These are phyloP conservation scores for Metarhizium anisopliae DNA, from an alignment of 2,329 filamentous ascomycete genomes.

Conservation along the genomic window DNA sequence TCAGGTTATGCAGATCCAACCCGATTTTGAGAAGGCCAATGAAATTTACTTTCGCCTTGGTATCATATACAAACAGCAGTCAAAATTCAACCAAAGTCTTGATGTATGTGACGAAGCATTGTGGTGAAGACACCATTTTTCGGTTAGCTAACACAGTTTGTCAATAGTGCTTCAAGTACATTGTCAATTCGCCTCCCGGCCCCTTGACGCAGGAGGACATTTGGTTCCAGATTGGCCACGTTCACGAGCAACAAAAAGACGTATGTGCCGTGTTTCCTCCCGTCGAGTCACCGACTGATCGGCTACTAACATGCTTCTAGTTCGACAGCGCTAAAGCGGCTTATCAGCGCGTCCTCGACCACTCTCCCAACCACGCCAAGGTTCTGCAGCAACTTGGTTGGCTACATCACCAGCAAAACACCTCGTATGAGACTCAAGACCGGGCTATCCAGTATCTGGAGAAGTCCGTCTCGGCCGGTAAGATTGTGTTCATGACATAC, in stretches of 20 bases:
- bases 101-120: conserved; percentile 54
- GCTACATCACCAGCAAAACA: conserved; percentile 95
- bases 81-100: conserved; percentile 84
- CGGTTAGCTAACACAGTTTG: not conserved
- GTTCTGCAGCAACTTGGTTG: conserved; percentile 96
- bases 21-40: conserved; percentile 95
- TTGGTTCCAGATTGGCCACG: conserved; percentile 99
- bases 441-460: conserved; percentile 94
- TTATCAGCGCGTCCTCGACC: conserved; percentile 86
- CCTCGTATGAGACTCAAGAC: conserved; percentile 84
- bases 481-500: conserved; percentile 21
- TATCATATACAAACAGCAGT: conserved; percentile 99
- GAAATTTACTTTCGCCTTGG: conserved; percentile 97
- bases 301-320: conserved; percentile 38
- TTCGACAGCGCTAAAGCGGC: conserved; percentile 89
- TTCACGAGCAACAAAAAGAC: conserved; percentile 98
- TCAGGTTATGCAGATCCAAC: conserved; percentile 97
- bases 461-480: conserved; percentile 89
- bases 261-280: conserved; percentile 43
- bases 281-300: conserved; percentile 23
- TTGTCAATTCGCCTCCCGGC: conserved; percentile 83
- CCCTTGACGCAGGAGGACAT: conserved; percentile 96
- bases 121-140: not conserved
- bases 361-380: conserved; percentile 94
- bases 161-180: conserved; percentile 92